These are phyloP conservation scores for Leptomonas seymouri DNA, from an alignment of 208 protist genomes.

Conservation along the genomic window DNA sequence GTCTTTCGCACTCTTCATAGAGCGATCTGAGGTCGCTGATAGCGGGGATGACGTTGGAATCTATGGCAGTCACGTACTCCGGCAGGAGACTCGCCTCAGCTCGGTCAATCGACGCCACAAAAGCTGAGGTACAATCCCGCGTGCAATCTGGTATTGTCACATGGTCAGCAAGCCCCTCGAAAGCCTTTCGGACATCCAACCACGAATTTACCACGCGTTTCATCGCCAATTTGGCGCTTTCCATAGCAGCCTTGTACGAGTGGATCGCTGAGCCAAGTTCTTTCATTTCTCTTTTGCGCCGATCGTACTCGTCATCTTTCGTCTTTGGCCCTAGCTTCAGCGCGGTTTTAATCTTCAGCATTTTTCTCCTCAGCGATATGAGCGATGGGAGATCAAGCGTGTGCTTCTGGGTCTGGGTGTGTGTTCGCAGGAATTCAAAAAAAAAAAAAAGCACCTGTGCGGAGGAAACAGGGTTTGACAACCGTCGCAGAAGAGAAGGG, in stretches of 20 bases:
- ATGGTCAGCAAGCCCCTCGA: conserved; percentile 38
- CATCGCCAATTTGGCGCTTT: conserved; percentile 40
- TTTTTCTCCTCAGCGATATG: neutral
- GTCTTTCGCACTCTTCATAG: conserved; percentile 50
- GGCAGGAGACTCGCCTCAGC: conserved; percentile 26
- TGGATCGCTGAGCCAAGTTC: conserved; percentile 29
- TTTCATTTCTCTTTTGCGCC: conserved; percentile 37
- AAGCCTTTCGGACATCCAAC: conserved; percentile 36
- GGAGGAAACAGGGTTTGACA: neutral
- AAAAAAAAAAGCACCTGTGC: neutral
- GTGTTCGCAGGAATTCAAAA: neutral
- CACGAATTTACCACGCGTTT: conserved; percentile 38
- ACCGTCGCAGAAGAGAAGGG: neutral
- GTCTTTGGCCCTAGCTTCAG: conserved; percentile 49
- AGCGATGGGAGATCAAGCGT: neutral
- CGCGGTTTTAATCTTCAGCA: conserved; percentile 43
- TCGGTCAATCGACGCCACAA: conserved; percentile 37
- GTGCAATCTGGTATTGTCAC: conserved; percentile 26
- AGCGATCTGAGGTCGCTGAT: conserved; percentile 37
- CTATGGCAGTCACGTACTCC: conserved; percentile 40
- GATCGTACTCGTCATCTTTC: conserved; percentile 50
- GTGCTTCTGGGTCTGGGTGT: neutral
- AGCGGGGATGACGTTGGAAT: conserved; percentile 34
- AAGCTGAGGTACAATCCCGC: conserved; percentile 30
- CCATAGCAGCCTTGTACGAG: conserved; percentile 50